Base-by-base conservation (phyloP, 768 basidiomycete species). In the Tephrocybe rancida region DNA sequence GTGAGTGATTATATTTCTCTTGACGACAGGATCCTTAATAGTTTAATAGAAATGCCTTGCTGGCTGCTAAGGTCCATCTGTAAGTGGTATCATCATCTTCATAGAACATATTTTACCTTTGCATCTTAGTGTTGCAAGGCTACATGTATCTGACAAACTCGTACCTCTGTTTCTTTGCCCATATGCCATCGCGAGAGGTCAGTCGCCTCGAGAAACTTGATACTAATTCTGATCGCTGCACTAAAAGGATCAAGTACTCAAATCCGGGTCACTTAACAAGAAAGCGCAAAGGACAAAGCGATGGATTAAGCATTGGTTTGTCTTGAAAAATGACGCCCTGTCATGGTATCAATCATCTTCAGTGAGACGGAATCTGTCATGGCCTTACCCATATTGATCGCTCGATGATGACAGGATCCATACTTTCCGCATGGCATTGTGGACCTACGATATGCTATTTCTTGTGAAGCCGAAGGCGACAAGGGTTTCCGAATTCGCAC, bases 371-470 rank as follows among this genome's bases (percentile, higher is more conserved):
- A 39, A 19, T 22, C 37, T 55, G 47, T 37, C 41, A 44, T 26
- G 30, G 21, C 21, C 16, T 11, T 19, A 44, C n/a, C 27, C 21
- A 2, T 6, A 5, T 16, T 43, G 21, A 50, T 37, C 1, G 44
- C 6, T 38, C 18, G 42, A 56, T 19, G 44, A 50, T 5, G 48
- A 22, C 25, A 96, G 94, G 95, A 99, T 62, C 96, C 95, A 1
- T 99, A 99, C 71, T 99, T 99, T 68, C 92, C 95, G 10, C 91
- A 95, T 60, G 97, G 95, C 22, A 94, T 98, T 51, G 80, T 95
- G n/a, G 94, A 97, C 63, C 73, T 99, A 27, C 90, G 95, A 55
- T 98, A 98, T 70, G 90, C 90, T 6, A 88, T 92, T 41, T 83
- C 89, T 21, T 97, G 96, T 66, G 95, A 98, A 49, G 76, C 91